Evolutionary conservation across 176 grass and related monocot species (phyloP), one percentile per base, ranked within the genome.

Genomic region (Hordeum marinum): DNA sequence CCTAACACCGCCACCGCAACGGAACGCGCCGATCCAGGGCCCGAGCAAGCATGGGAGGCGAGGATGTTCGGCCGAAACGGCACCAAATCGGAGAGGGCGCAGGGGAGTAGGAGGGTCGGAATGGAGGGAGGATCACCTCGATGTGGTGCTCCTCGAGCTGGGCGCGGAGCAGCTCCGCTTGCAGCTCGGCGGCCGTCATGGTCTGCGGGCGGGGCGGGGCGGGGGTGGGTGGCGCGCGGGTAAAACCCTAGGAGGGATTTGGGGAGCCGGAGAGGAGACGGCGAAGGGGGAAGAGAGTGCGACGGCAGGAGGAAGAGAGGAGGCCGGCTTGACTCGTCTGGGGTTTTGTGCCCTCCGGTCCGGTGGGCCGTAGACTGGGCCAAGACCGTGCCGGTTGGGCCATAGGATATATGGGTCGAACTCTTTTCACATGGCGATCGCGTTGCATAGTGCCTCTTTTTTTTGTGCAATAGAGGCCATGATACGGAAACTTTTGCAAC

Each of bases 91-190:
- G 4, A 2, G 50, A 3, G 27, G 31, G 7, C 9, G 14, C 13
- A 23, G n/a, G n/a, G 3, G 43, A 32, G 59, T 0, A 4, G 18
- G 20, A 29, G 29, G 14, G 11, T 23, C 6, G 35, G 63, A 62
- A 77, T 35, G 50, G 75, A 60, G 15, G 31, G 72, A 66, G 20
- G 37, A 60, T 85, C 75, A 79, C 83, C 75, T 85, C 63, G 63
- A 85, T 79, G 32, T 79, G 25, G 3, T 85, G 83, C n/a, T 70
- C 75, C 75, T 69, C 63, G 75, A 85, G 63, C 24, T 60, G 83
- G 9, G 74, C 75, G 34, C 48, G 75, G 25, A 85, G 63, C 48
- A 68, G 24, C 75, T 85, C 35, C 73, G 37, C 62, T 35, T 60
- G 48, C 18, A 65, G 34, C 75, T 69, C 63, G 34, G 63, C 75